Base-by-base conservation (phyloP, 83 land plant species). In the Larix sibirica region DNA sequence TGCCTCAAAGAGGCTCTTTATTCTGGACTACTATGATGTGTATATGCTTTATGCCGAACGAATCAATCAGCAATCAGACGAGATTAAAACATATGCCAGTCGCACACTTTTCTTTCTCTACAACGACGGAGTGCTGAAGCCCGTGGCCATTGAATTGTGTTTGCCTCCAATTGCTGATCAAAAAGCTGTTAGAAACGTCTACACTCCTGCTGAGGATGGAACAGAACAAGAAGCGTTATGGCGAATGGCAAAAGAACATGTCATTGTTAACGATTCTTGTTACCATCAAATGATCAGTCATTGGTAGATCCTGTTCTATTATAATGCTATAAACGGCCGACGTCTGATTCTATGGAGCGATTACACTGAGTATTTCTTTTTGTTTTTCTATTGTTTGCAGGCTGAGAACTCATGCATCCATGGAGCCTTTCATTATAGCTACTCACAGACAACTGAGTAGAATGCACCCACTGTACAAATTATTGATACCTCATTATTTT, bases 221-320 rank as follows among this genome's bases (percentile, higher is more conserved):
- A 67, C 68, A 4, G 84, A 74, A 24, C 82, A 62, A 64, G 80
- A 77, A 65, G 69, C 76, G 47, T 16, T 93, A 71, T 95, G 98
- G 98, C 67, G 81, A 71, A 81, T 95, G 6, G 93, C 93, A 13
- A 92, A 92, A 82, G 81, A 86, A 6, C 88, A 90, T 40, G 94
- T 81, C 18, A 69, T 77, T 33, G 64, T 80, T 33, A 88, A 92
- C 82, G 94, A 92, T 75, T 73, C 94, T 16, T 84, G 86, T 12
- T 81, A 81, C 47, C 94, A 88, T 81, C 93, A 92, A 42, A 84
- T 88, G 58, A 54, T 90, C 13, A 90, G 91, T 65, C 94, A 92
- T 81, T 92, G 91, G 94, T 90, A 81, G 79, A 81, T 21, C 9
- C 50, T 1, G 7, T 4, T 8, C 6, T 8, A 6, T 44, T 8